A percentile compares a stretch with the other conserved stretches of the same genome.
Evolutionary conservation across 169 alveolate species (phyloP).

Genomic region (Amoebophrya sp.): DNA sequence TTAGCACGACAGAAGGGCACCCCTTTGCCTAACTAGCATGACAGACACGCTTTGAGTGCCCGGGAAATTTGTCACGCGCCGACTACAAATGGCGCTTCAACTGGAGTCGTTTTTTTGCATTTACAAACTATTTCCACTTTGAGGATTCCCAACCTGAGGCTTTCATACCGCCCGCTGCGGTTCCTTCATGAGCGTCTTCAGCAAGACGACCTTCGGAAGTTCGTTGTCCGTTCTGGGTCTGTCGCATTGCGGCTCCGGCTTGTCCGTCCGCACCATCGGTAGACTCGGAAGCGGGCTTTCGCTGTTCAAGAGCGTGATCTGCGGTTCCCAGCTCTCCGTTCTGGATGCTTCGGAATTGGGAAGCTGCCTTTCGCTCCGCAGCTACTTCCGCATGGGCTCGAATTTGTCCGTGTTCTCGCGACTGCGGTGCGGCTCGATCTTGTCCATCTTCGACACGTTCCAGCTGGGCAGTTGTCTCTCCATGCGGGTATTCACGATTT

Average conservation of each 20-base stretch:
- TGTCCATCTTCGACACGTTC: neutral
- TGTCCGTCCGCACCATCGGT: neutral
- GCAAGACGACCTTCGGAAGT: neutral
- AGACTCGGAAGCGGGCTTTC: neutral
- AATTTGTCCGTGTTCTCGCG: neutral
- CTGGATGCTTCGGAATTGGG: conserved; percentile 26
- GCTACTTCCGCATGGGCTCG: conserved; percentile 20
- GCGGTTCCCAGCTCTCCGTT: neutral
- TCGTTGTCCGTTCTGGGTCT: neutral
- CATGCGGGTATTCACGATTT: neutral
- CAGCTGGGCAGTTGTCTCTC: neutral
- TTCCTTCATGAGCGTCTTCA: conserved; percentile 1
- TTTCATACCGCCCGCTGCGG: conserved; percentile 6
- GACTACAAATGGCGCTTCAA: no score
- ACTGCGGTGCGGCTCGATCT: neutral
- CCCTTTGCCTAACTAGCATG: no score
- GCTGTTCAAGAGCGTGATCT: neutral
- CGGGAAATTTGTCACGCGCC: no score
- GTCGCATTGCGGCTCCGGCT: neutral
- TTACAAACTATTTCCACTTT: no score
- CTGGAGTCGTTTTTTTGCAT: no score
- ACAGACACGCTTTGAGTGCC: no score
- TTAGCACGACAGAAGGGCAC: no score
- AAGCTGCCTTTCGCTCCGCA: neutral
- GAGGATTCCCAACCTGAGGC: no score